Evolutionary conservation across 2,329 filamentous ascomycete genomes (phyloP).

Genomic region (Hirsutella thompsonii): DNA sequence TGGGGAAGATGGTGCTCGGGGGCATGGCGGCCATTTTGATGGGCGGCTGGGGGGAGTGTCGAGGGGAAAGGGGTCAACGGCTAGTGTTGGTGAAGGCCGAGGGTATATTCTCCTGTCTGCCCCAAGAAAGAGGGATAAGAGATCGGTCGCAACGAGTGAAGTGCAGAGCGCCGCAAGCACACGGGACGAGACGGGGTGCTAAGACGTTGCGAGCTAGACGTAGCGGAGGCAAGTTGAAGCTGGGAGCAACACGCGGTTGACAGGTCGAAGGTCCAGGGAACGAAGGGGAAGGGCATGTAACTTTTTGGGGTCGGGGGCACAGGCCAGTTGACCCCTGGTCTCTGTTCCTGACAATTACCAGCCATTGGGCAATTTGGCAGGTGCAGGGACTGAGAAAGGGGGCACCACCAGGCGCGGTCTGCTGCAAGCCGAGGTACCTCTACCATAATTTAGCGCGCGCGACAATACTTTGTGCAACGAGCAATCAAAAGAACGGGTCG

Average conservation of each 20-base stretch:
- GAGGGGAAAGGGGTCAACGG: not conserved
- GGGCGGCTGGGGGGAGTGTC: conserved; percentile 1
- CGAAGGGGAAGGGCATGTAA: conserved; percentile 17
- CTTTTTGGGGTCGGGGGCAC: conserved; percentile 16
- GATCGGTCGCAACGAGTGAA: conserved; percentile 10
- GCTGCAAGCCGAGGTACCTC: conserved; percentile 1
- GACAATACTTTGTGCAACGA: not conserved
- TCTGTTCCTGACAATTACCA: not conserved
- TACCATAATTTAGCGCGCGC: not conserved
- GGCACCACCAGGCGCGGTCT: conserved; percentile 21
- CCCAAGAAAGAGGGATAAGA: conserved; percentile 22
- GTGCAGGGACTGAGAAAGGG: conserved; percentile 28
- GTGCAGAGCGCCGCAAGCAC: conserved; percentile 1
- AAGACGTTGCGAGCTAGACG: conserved; percentile 1
- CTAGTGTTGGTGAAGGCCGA: not conserved
- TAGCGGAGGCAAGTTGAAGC: conserved; percentile 1
- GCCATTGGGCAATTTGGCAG: conserved; percentile 28
- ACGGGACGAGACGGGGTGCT: conserved; percentile 1
- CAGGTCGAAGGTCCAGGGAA: conserved; percentile 1
- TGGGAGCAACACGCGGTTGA: conserved; percentile 1
- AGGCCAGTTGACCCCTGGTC: conserved; percentile 2
- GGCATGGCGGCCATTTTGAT: conserved; percentile 47
- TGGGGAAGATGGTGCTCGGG: conserved; percentile 64
- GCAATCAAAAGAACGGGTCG: not conserved
- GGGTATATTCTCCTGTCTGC: conserved; percentile 8